Percentiles rank a stretch among this genome's conserved stretches.
phyloP scores from a whole-genome alignment of 2,329 filamentous ascomycete genomes.

The Ophiostoma pallidulum region DNA sequence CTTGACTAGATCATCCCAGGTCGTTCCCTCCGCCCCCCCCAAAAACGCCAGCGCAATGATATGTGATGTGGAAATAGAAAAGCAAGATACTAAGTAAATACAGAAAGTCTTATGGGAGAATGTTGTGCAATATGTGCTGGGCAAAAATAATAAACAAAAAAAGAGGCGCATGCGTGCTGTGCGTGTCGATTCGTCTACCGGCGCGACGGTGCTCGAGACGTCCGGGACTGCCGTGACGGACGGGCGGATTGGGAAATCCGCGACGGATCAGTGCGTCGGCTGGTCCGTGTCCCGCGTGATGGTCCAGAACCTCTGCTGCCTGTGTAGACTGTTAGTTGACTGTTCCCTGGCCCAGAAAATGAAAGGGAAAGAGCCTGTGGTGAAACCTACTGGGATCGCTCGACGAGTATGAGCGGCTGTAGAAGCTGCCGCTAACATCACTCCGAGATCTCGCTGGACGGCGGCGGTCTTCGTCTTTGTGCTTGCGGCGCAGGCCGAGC shows the following conservation, averaged over 20 bases:
- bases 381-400: constrained; percentile 23
- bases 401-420: constrained; percentile 43
- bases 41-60: constrained; percentile 14
- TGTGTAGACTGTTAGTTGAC: constrained; percentile 21
- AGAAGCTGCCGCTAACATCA: constrained; percentile 42
- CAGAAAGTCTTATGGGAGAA: neutral
- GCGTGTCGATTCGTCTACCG: neutral
- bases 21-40: too few species aligned
- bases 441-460: constrained; percentile 33
- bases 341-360: constrained; percentile 37
- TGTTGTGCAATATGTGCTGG: neutral
- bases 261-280: constrained; percentile 21
- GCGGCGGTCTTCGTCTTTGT: constrained; percentile 34
- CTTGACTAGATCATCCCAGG: too few species aligned
- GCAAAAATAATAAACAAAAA: constrained; percentile 4
- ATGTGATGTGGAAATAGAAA: neutral
- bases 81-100: neutral
- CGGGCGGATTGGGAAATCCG: constrained; percentile 20
- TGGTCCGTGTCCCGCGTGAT: constrained; percentile 16
- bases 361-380: too few species aligned
- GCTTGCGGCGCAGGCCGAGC: constrained; percentile 43
- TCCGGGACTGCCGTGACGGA: constrained; percentile 10
- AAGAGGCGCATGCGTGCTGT: neutral
- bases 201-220: constrained; percentile 4
- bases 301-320: constrained; percentile 29